A percentile compares a stretch with the other conserved stretches of the same genome.
phyloP scores from a whole-genome alignment of 768 basidiomycete genomes.

The Dacryopinax spathularia region DNA sequence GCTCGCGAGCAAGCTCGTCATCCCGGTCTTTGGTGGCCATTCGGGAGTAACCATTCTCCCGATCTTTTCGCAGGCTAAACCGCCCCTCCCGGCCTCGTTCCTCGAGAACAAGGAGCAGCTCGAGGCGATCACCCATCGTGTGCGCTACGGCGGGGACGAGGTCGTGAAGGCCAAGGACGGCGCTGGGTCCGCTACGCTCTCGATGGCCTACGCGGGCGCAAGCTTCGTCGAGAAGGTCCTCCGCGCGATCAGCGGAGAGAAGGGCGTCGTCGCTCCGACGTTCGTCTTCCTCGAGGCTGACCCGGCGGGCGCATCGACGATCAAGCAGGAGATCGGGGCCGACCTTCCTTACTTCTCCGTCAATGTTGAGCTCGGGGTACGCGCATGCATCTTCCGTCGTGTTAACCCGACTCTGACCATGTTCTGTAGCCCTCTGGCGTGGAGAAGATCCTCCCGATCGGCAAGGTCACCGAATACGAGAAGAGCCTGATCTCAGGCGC shows the following conservation, averaged over 20 bases:
- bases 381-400: slow-evolving; percentile 14
- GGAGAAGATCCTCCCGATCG: slow-evolving; percentile 67
- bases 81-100: slow-evolving; percentile 50
- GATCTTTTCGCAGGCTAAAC: slow-evolving; percentile 78
- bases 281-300: slow-evolving; percentile 72
- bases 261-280: slow-evolving; percentile 68
- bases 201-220: slow-evolving; percentile 90
- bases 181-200: slow-evolving; percentile 87
- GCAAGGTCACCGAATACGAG: slow-evolving; percentile 58
- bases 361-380: slow-evolving; percentile 74
- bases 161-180: slow-evolving; percentile 96
- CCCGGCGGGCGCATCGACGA: slow-evolving; percentile 49
- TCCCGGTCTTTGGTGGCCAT: slow-evolving; percentile 93
- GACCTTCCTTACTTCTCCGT: slow-evolving; percentile 80
- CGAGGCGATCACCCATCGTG: slow-evolving; percentile 60
- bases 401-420: not conserved
- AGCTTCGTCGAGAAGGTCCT: slow-evolving; percentile 76
- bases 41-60: slow-evolving; percentile 90
- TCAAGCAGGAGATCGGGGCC: slow-evolving; percentile 62
- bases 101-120: slow-evolving; percentile 29
- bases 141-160: slow-evolving; percentile 94
- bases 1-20: slow-evolving; percentile 46
- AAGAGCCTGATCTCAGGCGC: slow-evolving; percentile 62
- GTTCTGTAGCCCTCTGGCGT: slow-evolving; percentile 60
- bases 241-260: slow-evolving; percentile 74